Percentiles rank a stretch among this genome's conserved stretches.
Evolutionary conservation across 2,329 filamentous ascomycete genomes (phyloP).

Genomic region (Paramyrothecium sp.): DNA sequence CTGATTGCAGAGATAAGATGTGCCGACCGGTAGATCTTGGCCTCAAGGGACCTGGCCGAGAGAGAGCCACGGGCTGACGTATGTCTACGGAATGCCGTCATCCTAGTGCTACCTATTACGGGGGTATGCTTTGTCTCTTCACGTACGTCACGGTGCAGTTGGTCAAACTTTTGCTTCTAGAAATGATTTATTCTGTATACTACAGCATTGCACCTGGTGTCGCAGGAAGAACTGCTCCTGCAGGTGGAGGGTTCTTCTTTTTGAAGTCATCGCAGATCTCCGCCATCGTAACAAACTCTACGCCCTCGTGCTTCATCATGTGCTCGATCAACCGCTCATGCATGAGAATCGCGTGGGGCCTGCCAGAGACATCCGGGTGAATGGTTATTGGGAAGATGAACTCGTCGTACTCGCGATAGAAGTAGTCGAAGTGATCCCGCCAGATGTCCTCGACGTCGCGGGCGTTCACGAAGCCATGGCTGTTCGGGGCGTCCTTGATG

Average conservation of each 20-base stretch:
- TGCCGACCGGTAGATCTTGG: no score
- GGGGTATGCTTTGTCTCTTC: no score
- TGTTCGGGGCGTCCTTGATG: conserved; percentile 64
- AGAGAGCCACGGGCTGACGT: no score
- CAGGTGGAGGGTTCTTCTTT: conserved; percentile 55
- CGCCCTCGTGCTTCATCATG: conserved; percentile 60
- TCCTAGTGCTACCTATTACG: no score
- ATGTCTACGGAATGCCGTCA: no score
- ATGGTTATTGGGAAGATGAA: conserved; percentile 78
- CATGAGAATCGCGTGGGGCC: conserved; percentile 72
- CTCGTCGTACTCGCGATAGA: conserved; percentile 74
- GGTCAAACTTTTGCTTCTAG: no score
- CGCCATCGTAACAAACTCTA: conserved; percentile 69
- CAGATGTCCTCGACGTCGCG: conserved; percentile 65
- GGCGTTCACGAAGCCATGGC: conserved; percentile 59
- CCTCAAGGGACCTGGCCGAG: no score
- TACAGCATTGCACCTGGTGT: conserved; percentile 50
- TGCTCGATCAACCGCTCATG: conserved; percentile 66
- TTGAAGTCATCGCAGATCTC: conserved; percentile 75
- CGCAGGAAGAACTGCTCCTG: conserved; percentile 61
- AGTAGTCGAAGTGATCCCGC: conserved; percentile 69
- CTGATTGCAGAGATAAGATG: no score
- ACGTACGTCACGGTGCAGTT: no score
- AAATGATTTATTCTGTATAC: no score
- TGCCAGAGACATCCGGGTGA: conserved; percentile 70